Evolutionary conservation across 169 alveolate genomes (phyloP).

Genomic region (Condylostoma magnum): DNA sequence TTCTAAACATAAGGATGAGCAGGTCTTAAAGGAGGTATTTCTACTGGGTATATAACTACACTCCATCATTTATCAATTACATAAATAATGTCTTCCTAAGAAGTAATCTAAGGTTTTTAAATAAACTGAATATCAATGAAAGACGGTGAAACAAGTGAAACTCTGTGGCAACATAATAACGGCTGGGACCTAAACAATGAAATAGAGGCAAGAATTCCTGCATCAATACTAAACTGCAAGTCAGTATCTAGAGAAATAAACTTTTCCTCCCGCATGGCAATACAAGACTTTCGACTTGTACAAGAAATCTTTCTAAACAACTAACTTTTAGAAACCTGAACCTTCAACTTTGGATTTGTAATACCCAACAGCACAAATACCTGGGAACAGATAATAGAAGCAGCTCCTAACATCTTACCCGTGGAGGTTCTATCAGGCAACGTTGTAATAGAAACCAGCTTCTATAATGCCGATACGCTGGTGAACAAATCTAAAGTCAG

Average conservation of each 20-base stretch:
- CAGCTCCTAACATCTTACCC: conserved; percentile 63
- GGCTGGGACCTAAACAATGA: conserved; percentile 30
- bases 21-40: no score
- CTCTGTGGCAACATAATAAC: conserved; percentile 46
- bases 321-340: conserved; percentile 44
- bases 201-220: conserved; percentile 53
- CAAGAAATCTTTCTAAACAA: conserved; percentile 50
- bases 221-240: conserved; percentile 50
- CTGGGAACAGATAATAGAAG: conserved; percentile 66
- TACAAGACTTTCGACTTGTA: conserved; percentile 46
- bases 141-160: conserved; percentile 49
- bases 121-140: conserved; percentile 59
- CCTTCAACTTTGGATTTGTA: conserved; percentile 71
- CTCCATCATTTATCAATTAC: not conserved
- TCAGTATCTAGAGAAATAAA: conserved; percentile 51
- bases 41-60: no score
- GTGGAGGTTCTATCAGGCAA: conserved; percentile 64
- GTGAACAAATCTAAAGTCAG: conserved; percentile 36
- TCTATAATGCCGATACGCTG: conserved; percentile 36
- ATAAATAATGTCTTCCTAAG: conserved; percentile 4
- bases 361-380: conserved; percentile 69
- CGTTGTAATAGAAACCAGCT: conserved; percentile 52
- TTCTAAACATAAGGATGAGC: no score
- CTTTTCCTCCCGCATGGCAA: conserved; percentile 50
- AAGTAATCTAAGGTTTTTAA: conserved; percentile 53